Percentiles rank a stretch among this genome's conserved stretches.
Evolutionary conservation across 2,329 filamentous ascomycete genomes (phyloP).

Genomic region (Xylariaceae sp.): DNA sequence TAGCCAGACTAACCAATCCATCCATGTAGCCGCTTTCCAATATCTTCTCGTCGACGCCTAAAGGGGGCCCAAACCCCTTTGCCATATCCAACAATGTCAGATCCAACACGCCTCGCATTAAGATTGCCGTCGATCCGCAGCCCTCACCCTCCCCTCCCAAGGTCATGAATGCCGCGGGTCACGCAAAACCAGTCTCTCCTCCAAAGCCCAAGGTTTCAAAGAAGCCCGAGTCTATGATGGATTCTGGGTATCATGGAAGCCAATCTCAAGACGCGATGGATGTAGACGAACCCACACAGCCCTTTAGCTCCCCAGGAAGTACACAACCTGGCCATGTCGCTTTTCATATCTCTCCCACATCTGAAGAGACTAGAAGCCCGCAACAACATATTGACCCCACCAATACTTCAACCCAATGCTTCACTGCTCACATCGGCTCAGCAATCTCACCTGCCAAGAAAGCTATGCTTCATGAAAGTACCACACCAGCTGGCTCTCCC

Average conservation of each 20-base stretch:
- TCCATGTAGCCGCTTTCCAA: conserved; percentile 53
- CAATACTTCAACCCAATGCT: conserved; percentile 26
- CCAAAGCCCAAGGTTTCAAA: conserved; percentile 25
- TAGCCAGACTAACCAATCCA: conserved; percentile 9
- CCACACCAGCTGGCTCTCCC: conserved; percentile 32
- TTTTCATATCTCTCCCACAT: conserved; percentile 18
- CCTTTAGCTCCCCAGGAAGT: conserved; percentile 20
- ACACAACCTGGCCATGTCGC: conserved; percentile 19
- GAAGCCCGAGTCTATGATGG: conserved; percentile 40
- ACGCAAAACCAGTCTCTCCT: conserved; percentile 32
- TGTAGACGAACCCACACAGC: conserved; percentile 24
- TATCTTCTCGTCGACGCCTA: conserved; percentile 53
- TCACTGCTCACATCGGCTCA: conserved; percentile 23
- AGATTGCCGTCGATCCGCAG: conserved; percentile 52
- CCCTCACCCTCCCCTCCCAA: conserved; percentile 29
- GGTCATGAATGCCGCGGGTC: conserved; percentile 32
- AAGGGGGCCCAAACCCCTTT: conserved; percentile 52
- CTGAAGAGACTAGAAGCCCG: conserved; percentile 16
- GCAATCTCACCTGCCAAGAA: conserved; percentile 17
- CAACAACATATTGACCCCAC: conserved; percentile 17
- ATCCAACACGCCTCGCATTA: conserved; percentile 54
- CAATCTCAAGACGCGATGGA: conserved; percentile 54
- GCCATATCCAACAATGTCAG: conserved; percentile 44
- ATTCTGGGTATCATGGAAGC: conserved; percentile 72
- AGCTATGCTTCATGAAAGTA: conserved; percentile 25